Percentiles rank a stretch among this genome's conserved stretches.
phyloP scores from a whole-genome alignment of 2,329 filamentous ascomycete genomes.

The Aspergillus niger region DNA sequence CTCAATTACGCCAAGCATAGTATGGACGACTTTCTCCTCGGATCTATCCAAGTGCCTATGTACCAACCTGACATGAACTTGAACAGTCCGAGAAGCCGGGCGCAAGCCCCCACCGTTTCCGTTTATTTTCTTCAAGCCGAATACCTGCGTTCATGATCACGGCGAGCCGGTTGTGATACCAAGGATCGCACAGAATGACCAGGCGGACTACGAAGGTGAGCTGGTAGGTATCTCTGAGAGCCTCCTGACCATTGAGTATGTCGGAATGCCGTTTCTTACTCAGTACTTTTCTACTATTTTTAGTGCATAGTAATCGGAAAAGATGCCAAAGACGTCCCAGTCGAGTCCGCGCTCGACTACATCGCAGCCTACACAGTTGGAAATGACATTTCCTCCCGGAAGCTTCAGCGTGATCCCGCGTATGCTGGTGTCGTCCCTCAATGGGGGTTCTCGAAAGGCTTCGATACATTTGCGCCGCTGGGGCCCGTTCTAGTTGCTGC shows the following conservation, averaged over 20 bases:
- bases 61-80: neutral
- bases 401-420: conserved; percentile 53
- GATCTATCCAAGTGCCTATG: too few relatives aligned
- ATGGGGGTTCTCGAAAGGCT: conserved; percentile 60
- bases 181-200: conserved; percentile 61
- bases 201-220: conserved; percentile 74
- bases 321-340: conserved; percentile 53
- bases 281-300: too few relatives aligned
- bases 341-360: conserved; percentile 50
- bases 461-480: conserved; percentile 58
- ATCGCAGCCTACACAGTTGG: conserved; percentile 57
- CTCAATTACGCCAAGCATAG: conserved; percentile 63
- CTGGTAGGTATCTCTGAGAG: conserved; percentile 58
- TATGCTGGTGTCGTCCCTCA: conserved; percentile 56
- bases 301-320: conserved; percentile 55
- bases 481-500: conserved; percentile 52
- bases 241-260: too few relatives aligned
- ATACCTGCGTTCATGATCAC: conserved; percentile 63
- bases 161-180: conserved; percentile 64
- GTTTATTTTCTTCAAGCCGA: conserved; percentile 70
- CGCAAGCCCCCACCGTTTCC: conserved; percentile 60
- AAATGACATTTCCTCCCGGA: conserved; percentile 59
- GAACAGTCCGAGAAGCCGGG: conserved; percentile 54
- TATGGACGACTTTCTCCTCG: conserved; percentile 20
- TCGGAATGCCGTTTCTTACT: too few relatives aligned